Base-by-base conservation (phyloP, 371 early-diverging fungal species). In the Mortierella sp. region DNA sequence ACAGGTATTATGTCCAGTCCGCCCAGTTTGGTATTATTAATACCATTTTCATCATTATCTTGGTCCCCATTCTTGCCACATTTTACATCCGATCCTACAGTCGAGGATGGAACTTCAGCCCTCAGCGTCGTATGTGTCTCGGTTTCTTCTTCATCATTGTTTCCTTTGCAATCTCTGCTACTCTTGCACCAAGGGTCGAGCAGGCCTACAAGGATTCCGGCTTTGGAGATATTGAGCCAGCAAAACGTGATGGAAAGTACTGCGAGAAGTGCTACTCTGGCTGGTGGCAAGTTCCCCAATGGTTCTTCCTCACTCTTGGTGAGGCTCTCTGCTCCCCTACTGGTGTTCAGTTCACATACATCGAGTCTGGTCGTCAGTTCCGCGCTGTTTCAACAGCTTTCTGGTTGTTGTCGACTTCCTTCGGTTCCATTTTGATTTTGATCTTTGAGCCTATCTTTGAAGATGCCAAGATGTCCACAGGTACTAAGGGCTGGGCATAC, bases 301-400 rank as follows among this genome's bases (percentile, higher is more conserved):
- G 90, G 83, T 78, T 92, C 74, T 3, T 92, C 59, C 66, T 93
- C 26, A 86, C 93, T 17, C 66, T 86, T 47, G 92, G 89, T 47
- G 95, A 93, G 76, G 82, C 88, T 53, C 54, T 93, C 28, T 82
- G 90, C 75, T 87, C 88, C 29, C 88, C 89, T 59, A 88, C 89
- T 23, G 93, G 93, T 57, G 82, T 92, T 66, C 87, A 91, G 75
- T 89, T 92, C 70, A 84, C 87, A 34, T 93, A 93, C 80, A 78
- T 79, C 29, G 85, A 89, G 63, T 83, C 89, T 40, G 87, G 62
- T 76, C 68, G 84, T 56, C 80, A 85, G 47, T 85, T 84, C 67
- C 86, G 85, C 65, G 82, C 88, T 12, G 82, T 79, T 40, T 79
- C 81, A 13, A 73, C 84, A 22, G 81, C 87, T 22, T 64, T 88